Percentiles rank a stretch among this genome's conserved stretches.
Evolutionary conservation across 495 filamentous ascomycete species (phyloP).

Genomic region (Entonaema liquescens): DNA sequence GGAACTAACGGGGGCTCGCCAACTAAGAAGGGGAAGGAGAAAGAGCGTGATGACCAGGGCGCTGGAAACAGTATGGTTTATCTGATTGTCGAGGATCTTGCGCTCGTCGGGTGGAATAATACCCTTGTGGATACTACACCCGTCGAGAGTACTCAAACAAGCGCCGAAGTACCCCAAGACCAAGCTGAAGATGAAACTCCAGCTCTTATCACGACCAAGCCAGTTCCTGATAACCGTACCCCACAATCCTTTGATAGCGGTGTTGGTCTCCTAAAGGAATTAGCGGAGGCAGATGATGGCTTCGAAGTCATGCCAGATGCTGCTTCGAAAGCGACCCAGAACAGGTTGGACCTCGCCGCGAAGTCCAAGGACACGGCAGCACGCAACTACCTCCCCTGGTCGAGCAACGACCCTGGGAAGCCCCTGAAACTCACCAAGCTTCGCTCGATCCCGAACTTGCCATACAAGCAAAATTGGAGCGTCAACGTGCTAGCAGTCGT

Average conservation of each 20-base stretch:
- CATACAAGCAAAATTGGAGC: conserved; percentile 60
- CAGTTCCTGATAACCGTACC: neutral
- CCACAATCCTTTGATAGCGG: conserved; percentile 25
- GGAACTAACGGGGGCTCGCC: neutral
- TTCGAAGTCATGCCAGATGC: conserved; percentile 45
- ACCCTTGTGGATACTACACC: conserved; percentile 40
- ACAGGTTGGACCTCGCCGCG: conserved; percentile 28
- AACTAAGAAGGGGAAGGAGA: conserved; percentile 29
- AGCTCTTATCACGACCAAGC: neutral
- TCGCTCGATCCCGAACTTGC: conserved; percentile 52
- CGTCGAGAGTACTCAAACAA: conserved; percentile 18
- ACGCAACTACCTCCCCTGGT: conserved; percentile 36
- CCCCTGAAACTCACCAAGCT: conserved; percentile 55
- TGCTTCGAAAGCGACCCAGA: conserved; percentile 23
- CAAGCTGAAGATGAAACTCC: conserved; percentile 13
- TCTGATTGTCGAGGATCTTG: conserved; percentile 52
- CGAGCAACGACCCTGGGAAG: conserved; percentile 36
- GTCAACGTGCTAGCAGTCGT: conserved; percentile 57
- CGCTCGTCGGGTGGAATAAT: conserved; percentile 52
- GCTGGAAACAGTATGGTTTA: conserved; percentile 44
- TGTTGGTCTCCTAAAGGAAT: conserved; percentile 10
- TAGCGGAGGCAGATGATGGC: conserved; percentile 41
- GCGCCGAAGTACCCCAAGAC: neutral
- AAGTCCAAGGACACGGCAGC: conserved; percentile 11
- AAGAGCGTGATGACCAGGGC: conserved; percentile 12